These are phyloP conservation scores for Parascedosporium putredinis DNA, from an alignment of 2,329 filamentous ascomycete species.

Conservation along the genomic window DNA sequence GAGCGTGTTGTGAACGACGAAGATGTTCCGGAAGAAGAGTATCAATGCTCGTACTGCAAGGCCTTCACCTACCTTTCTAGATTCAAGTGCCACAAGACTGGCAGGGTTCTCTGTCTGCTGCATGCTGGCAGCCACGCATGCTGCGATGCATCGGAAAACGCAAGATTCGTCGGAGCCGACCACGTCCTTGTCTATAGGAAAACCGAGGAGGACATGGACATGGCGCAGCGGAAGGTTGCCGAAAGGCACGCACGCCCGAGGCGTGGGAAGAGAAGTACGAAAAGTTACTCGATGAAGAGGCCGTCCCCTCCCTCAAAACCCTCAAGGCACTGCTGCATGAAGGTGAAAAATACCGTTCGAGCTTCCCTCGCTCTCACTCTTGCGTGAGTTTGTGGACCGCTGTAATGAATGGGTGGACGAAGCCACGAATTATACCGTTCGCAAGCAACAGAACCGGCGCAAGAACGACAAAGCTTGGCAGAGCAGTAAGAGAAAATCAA, in stretches of 20 bases:
- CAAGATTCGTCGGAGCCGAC: constrained; percentile 57
- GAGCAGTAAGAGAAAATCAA: constrained; percentile 59
- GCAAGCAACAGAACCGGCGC: constrained; percentile 93
- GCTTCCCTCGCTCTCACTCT: constrained; percentile 67
- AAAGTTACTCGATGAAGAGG: constrained; percentile 70
- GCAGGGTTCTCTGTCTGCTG: constrained; percentile 70
- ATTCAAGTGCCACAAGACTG: constrained; percentile 72
- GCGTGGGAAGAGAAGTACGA: constrained; percentile 86
- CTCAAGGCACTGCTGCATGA: constrained; percentile 78
- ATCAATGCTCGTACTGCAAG: constrained; percentile 88
- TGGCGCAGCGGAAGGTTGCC: constrained; percentile 62
- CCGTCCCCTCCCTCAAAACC: constrained; percentile 74
- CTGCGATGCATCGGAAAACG: constrained; percentile 57
- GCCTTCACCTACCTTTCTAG: constrained; percentile 83
- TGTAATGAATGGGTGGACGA: constrained; percentile 98
- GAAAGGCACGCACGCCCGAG: constrained; percentile 79
- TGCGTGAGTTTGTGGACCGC: constrained; percentile 84
- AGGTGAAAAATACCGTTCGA: constrained; percentile 94
- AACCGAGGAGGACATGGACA: constrained; percentile 57
- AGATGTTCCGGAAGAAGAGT: constrained; percentile 81
- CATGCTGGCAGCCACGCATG: constrained; percentile 76
- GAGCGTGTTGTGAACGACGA: constrained; percentile 56
- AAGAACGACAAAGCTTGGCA: constrained; percentile 89
- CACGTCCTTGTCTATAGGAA: constrained; percentile 73
- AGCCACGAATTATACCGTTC: constrained; percentile 88